These are phyloP conservation scores for Calonectria naviculata DNA, from an alignment of 2,329 filamentous ascomycete genomes.

Conservation along the genomic window DNA sequence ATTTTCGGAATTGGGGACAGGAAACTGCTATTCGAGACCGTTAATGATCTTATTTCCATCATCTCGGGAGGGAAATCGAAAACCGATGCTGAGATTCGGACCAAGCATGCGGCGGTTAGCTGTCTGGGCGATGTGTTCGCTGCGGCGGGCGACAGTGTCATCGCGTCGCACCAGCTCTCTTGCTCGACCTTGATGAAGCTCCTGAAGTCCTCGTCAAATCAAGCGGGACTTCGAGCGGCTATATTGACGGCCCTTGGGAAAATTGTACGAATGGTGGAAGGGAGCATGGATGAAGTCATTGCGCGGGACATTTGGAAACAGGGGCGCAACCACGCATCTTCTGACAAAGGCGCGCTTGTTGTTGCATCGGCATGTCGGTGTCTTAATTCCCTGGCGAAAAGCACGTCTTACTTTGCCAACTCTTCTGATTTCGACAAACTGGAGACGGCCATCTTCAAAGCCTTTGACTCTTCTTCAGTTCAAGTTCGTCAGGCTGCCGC, in stretches of 20 bases:
- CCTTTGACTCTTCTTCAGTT: conserved; percentile 80
- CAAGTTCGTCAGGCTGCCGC: conserved; percentile 88
- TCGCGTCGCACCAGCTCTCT: conserved; percentile 81
- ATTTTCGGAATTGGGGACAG: conserved; percentile 89
- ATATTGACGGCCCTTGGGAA: conserved; percentile 81
- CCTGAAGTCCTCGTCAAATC: conserved; percentile 80
- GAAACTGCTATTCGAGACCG: conserved; percentile 92
- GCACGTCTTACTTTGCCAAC: conserved; percentile 87
- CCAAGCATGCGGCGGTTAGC: conserved; percentile 87
- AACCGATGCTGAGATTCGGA: conserved; percentile 78
- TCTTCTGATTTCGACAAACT: conserved; percentile 90
- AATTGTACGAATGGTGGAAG: conserved; percentile 78
- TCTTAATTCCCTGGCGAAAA: conserved; percentile 76
- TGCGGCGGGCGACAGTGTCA: conserved; percentile 92
- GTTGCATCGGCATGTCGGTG: conserved; percentile 84
- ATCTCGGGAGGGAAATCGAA: conserved; percentile 79
- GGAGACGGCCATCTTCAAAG: conserved; percentile 85
- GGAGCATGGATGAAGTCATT: conserved; percentile 83
- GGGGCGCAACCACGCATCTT: conserved; percentile 77
- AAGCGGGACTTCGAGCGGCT: conserved; percentile 85
- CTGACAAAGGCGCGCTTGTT: conserved; percentile 86
- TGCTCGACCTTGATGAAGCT: conserved; percentile 80
- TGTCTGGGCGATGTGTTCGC: conserved; percentile 91
- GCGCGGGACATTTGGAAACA: conserved; percentile 97
- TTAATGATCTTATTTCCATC: conserved; percentile 85